Base-by-base conservation (phyloP, 345 rosid genomes). In the Populus nigra region DNA sequence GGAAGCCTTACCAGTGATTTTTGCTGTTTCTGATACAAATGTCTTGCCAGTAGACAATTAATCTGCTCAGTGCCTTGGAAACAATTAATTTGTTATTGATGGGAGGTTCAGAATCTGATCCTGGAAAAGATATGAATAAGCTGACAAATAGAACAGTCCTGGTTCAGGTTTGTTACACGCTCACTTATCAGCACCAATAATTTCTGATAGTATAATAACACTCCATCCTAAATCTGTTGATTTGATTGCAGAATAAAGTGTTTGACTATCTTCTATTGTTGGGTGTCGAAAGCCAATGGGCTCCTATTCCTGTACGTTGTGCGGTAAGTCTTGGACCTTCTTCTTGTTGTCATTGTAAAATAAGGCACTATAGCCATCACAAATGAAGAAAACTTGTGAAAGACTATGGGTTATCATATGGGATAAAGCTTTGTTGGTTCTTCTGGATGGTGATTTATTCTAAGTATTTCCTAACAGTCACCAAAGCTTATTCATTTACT, bases 251-350 rank as follows among this genome's bases (percentile, higher is more conserved):
- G 98, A 96, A 87, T 72, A 92, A 91, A 69, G 80, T 92, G 71
- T 83, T 96, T 81, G 99, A 94, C 76, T 80, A 87, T 85, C 92
- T 96, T 55, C 90, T 96, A 29, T 84, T 92, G 89, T 83, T 96
- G 88, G 97, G 97, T 73, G 88, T 94, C 68, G 99, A 94, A 86
- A 94, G 94, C 87, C 94, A 91, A 79, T 96, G 98, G 99, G 93
- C 97, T 55, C 97, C 98, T 75, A 83, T 94, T 81, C 83, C 95
- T 80, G 86, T 92, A 62, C 99, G 98, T 45, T 92, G 97, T 83
- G 87, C 82, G 77, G 99, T 96, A 89, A 84, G 91, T 68, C 38
- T 68, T 68, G 71, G 36, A 17, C 45, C 18, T 57, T 33, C 68
- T 79, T 39, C 23, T 36, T 65, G 65, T 49, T 65, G 29, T 50